Base-by-base conservation (phyloP, 2,329 filamentous ascomycete genomes). In the Phialemoniopsis sp. region DNA sequence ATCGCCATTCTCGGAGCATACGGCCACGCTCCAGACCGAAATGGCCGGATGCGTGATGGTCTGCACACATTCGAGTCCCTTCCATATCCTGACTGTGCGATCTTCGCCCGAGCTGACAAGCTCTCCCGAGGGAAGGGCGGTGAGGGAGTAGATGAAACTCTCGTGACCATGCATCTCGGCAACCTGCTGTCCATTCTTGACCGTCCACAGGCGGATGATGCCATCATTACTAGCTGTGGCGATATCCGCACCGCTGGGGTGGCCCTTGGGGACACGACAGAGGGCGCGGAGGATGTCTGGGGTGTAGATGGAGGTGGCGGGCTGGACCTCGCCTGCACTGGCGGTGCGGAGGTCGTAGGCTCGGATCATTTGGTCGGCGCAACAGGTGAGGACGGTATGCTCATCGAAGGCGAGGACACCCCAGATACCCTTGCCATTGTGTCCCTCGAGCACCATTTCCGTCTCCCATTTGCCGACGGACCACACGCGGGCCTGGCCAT, bases 1-100 rank as follows among this genome's bases (percentile, higher is more conserved):
- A 53, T 98, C 94, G 16, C 93, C 91, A 35, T 79, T 94, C 46
- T 88, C 80, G 1, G 73, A 57, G 55, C 87, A 93, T 10, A 79
- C 86, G n/a, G 89, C 87, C 14, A 98, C 89, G 13, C 80, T 75
- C 93, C 93, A 98, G 5, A 98, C 90, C 1, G 91, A 97, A 40
- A 97, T 94, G 9, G 93, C 93, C 10, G 93, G 93, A 54, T 96
- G 89, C 2, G 91, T 96, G 47, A 98, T 97, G 30, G 91, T 96
- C 62, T 98, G 93, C 34, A 95, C 67, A 58, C 91, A 97, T 41
- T 89, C 75, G 13, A 70, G 77, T 33, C 85, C 87, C 50, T 78
- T 83, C 93, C 94, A 98, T 57, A 98, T 71, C 38, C 89, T 79
- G 28, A 95, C 80, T 0, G 93, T 96, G n/a, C 93, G 80, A 63